A percentile compares a stretch with the other conserved stretches of the same genome.
phyloP scores from a whole-genome alignment of 2,329 filamentous ascomycete genomes.

The Nothophoma quercina region DNA sequence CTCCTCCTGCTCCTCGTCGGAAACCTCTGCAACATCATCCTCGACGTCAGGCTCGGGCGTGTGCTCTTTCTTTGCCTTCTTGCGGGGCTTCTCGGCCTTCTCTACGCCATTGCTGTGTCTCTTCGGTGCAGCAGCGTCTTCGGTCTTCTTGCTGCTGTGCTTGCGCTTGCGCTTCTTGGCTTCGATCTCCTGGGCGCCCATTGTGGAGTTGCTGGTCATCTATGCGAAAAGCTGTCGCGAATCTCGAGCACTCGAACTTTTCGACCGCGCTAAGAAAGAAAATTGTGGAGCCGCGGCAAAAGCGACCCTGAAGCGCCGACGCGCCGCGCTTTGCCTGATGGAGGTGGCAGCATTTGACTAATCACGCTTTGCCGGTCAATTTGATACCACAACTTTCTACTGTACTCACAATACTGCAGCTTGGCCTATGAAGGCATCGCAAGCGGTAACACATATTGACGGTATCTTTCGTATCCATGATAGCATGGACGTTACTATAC shows the following conservation, averaged over 20 bases:
- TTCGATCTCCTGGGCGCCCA: constrained; percentile 50
- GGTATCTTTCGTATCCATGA: too few species aligned
- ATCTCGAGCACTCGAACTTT: constrained; percentile 29
- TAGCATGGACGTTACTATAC: too few species aligned
- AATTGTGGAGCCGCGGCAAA: constrained; percentile 28
- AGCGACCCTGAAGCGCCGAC: constrained; percentile 10
- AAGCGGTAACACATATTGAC: too few species aligned
- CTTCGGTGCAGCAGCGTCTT: constrained; percentile 33
- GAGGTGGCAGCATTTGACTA: neutral
- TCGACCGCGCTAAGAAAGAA: constrained; percentile 33
- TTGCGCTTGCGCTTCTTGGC: constrained; percentile 59
- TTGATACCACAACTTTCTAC: too few species aligned
- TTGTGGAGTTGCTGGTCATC: constrained; percentile 29
- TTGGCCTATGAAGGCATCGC: too few species aligned
- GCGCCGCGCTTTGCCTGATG: constrained; percentile 6
- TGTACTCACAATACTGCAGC: too few species aligned
- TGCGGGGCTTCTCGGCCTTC: constrained; percentile 46
- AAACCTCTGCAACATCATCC: constrained; percentile 24
- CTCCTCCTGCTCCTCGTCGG: constrained; percentile 42
- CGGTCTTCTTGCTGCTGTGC: constrained; percentile 50
- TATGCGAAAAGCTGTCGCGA: constrained; percentile 15
- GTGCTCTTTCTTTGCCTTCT: constrained; percentile 52
- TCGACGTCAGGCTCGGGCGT: constrained; percentile 40
- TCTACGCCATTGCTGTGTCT: constrained; percentile 46
- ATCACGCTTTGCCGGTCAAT: neutral